Evolutionary conservation across 352 stramenopile species (phyloP), one percentile per base, ranked within the genome.

Genomic region (Phytophthora syringae): DNA sequence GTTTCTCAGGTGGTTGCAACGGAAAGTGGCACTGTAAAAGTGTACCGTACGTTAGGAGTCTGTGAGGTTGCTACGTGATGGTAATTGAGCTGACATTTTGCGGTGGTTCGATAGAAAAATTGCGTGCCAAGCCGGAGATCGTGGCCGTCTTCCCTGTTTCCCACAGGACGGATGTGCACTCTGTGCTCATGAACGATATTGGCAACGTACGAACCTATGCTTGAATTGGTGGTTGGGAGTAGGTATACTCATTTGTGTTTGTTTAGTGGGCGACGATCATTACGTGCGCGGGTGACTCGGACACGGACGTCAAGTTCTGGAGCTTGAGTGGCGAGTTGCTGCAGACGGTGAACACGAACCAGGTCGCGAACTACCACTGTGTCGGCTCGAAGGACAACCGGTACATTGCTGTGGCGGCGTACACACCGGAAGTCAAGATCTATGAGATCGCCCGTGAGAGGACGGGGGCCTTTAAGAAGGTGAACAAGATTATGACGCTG

Each of bases 221-320:
- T 47, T 27, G 10, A 11, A 27, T 11, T n/a, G 13, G 1, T 47
- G 21, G 9, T 27, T 52, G 12, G n/a, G n/a, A n/a, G n/a, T 1
- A 34, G 9, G 3, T 1, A 4, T 57, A 9, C 45, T 73, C 37
- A 40, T 30, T 40, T 60, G 27, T 43, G 52, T 52, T 44, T 12
- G 11, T 27, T 32, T 30, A 92, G 79, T 92, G 82, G 82, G 80
- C 81, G 42, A 91, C 81, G 43, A 86, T 94, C 45, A 76, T 94
- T 45, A 94, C 84, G 18, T 92, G 84, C 37, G 80, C 82, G 0
- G 72, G 82, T 30, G 77, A 82, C 6, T 74, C 76, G 2, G 86
- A 94, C 63, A 94, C 86, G 16, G 84, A 93, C 32, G 75, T 94
- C 62, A 94, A 93, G 67, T 94, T 92, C 68, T 94, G 86, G 86